phyloP scores from a whole-genome alignment of 2,329 filamentous ascomycete species.

The Mycosphaerella sp. region DNA sequence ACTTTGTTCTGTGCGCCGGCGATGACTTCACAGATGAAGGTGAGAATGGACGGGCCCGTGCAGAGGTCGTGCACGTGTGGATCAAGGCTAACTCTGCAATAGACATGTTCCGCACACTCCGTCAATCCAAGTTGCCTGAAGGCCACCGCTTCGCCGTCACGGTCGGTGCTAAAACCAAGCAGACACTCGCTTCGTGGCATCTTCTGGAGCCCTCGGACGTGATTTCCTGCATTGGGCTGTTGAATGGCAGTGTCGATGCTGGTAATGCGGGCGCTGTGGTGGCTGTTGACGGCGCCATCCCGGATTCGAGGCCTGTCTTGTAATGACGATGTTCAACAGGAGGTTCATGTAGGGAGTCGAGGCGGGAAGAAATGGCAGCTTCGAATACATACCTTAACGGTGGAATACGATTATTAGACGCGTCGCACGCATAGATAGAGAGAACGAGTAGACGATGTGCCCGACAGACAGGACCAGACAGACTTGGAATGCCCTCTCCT shows the following conservation, averaged over 20 bases:
- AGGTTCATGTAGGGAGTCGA: background rate
- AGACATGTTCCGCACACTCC: slow-evolving; percentile 79
- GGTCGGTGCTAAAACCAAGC: slow-evolving; percentile 84
- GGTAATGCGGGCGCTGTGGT: slow-evolving; percentile 28
- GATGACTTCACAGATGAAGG: slow-evolving; percentile 98
- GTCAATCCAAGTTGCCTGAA: slow-evolving; percentile 49
- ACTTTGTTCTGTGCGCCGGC: slow-evolving; percentile 84
- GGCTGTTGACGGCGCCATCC: slow-evolving; percentile 26
- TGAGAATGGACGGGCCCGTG: slow-evolving; percentile 36
- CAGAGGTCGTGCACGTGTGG: slow-evolving; percentile 11
- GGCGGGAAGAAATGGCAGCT: background rate
- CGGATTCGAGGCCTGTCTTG: slow-evolving; percentile 18
- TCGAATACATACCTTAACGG: too few relatives aligned
- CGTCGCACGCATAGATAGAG: too few relatives aligned
- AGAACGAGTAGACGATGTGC: too few relatives aligned
- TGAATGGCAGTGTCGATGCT: slow-evolving; percentile 31
- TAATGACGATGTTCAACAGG: background rate
- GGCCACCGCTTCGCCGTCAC: slow-evolving; percentile 82
- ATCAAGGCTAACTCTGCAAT: slow-evolving; percentile 17
- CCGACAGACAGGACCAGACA: too few relatives aligned
- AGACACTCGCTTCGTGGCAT: slow-evolving; percentile 85
- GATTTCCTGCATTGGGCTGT: slow-evolving; percentile 44
- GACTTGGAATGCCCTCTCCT: too few relatives aligned
- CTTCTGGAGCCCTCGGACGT: slow-evolving; percentile 83
- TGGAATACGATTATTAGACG: too few relatives aligned